Conservation (phyloP, 2,329 filamentous ascomycete species). For the Phialophora chinensis region DNA sequence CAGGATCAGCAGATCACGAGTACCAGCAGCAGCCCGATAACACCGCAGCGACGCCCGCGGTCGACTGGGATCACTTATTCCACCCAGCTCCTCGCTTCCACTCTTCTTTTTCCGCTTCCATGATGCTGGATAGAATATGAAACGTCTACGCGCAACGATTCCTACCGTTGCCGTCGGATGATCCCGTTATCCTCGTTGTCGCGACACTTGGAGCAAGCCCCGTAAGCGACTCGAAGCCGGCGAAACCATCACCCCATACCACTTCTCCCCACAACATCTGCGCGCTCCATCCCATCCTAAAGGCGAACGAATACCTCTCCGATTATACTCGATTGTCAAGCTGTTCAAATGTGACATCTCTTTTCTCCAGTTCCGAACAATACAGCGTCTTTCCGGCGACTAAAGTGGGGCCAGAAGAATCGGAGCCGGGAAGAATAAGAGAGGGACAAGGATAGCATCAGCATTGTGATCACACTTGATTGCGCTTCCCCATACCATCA, state of each 20-base stretch:
- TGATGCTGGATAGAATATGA: constrained; percentile 26
- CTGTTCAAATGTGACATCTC: constrained; percentile 29
- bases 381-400: constrained; percentile 24
- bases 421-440: constrained; percentile 26
- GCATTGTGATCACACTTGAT: constrained; percentile 13
- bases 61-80: constrained; percentile 8
- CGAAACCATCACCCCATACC: constrained; percentile 10
- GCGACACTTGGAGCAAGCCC: constrained; percentile 29
- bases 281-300: constrained; percentile 5
- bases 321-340: not conserved
- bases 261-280: not conserved
- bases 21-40: constrained; percentile 23
- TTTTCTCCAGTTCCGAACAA: constrained; percentile 19
- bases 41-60: constrained; percentile 10
- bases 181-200: constrained; percentile 24
- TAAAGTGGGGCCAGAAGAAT: constrained; percentile 34
- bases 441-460: constrained; percentile 14
- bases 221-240: constrained; percentile 19
- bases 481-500: constrained; percentile 1
- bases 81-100: not conserved
- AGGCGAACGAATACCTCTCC: constrained; percentile 1
- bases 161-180: constrained; percentile 15
- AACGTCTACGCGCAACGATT: constrained; percentile 23
- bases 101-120: not conserved
- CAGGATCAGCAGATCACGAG: constrained; percentile 14